These are phyloP conservation scores for Lasiosphaeriaceae sp. DNA, from an alignment of 495 filamentous ascomycete genomes.

Conservation along the genomic window DNA sequence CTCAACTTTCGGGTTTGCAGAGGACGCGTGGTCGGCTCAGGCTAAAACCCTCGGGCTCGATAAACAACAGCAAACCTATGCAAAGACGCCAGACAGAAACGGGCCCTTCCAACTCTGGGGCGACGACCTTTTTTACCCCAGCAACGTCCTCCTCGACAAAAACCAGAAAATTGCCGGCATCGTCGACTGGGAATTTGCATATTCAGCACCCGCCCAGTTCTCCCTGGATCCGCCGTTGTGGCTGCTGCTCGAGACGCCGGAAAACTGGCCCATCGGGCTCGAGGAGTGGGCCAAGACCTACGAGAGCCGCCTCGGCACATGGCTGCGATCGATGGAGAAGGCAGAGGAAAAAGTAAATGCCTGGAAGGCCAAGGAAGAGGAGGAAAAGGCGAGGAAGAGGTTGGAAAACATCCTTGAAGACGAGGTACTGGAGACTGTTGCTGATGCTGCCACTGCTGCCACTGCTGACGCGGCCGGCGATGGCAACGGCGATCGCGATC, in stretches of 20 bases:
- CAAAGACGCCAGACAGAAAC: neutral
- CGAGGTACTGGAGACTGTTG: too few species aligned
- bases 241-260: conserved; percentile 35
- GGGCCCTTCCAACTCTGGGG: conserved; percentile 21
- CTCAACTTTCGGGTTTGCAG: conserved; percentile 15
- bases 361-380: neutral
- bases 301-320: conserved; percentile 21
- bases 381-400: neutral
- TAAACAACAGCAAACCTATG: neutral
- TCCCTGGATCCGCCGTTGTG: conserved; percentile 40
- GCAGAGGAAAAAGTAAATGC: conserved; percentile 7
- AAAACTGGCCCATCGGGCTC: conserved; percentile 33
- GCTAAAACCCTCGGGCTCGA: neutral
- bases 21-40: conserved; percentile 11
- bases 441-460: too few species aligned
- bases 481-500: too few species aligned
- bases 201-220: conserved; percentile 39
- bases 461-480: too few species aligned
- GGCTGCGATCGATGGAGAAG: conserved; percentile 25
- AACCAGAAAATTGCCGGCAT: conserved; percentile 12
- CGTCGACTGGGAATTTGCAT: conserved; percentile 44
- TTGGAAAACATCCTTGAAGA: neutral
- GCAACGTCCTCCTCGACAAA: conserved; percentile 24
- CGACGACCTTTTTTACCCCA: conserved; percentile 24
- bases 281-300: conserved; percentile 22